phyloP scores from a whole-genome alignment of 768 basidiomycete species.

The Leccinum pellstonianum region DNA sequence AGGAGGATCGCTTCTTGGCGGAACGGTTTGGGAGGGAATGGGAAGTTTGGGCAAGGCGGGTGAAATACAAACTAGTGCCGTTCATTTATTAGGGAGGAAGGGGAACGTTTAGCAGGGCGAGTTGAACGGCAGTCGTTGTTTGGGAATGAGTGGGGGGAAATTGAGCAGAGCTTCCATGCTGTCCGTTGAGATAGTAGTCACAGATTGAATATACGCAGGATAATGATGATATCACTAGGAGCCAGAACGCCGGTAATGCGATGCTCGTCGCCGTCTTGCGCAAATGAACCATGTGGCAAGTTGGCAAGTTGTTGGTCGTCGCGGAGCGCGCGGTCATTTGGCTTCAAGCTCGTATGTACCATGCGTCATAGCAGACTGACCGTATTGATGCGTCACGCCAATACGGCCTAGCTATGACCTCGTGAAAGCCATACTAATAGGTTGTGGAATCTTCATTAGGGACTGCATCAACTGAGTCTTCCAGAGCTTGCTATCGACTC shows the following conservation, averaged over 20 bases:
- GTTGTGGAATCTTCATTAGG: too few relatives aligned
- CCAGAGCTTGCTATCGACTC: neutral
- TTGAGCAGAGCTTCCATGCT: neutral
- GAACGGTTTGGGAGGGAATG: conserved; percentile 21
- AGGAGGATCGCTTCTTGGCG: conserved; percentile 22
- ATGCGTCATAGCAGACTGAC: neutral
- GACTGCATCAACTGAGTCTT: too few relatives aligned
- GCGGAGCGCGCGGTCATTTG: neutral
- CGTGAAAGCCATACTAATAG: neutral
- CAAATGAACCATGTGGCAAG: neutral
- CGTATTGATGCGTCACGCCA: neutral
- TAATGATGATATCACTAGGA: neutral
- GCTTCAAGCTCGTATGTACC: neutral
- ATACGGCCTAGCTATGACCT: neutral
- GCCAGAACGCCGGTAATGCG: neutral
- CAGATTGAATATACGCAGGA: neutral
- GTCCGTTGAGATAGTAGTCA: neutral
- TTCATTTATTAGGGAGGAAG: conserved; percentile 1
- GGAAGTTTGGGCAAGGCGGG: conserved; percentile 18
- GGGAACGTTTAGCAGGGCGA: neutral
- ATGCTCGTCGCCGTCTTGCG: neutral
- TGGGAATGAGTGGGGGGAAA: neutral
- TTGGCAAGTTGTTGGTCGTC: too few relatives aligned
- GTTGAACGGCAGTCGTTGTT: neutral
- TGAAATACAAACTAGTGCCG: conserved; percentile 10